Percentiles rank a stretch among this genome's conserved stretches.
These are phyloP conservation scores for Mortierella sp. DNA, from an alignment of 371 early-diverging fungal genomes.

Conservation along the genomic window DNA sequence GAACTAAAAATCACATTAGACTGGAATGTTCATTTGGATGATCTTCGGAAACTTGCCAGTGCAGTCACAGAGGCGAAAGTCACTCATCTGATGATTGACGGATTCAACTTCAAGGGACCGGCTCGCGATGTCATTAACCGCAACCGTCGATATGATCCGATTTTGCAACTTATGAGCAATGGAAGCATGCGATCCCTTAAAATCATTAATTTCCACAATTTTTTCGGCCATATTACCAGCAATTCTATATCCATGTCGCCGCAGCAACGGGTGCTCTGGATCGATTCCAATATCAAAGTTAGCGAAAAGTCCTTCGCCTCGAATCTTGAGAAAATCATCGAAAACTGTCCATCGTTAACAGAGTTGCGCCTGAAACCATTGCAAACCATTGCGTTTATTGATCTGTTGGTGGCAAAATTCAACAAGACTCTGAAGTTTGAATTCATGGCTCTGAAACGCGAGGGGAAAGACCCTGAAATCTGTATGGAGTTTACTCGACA, in stretches of 20 bases:
- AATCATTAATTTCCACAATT: background rate
- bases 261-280: background rate
- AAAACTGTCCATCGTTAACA: background rate
- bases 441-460: background rate
- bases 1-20: constrained; percentile 2
- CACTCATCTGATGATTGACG: constrained; percentile 7
- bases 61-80: constrained; percentile 1
- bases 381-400: background rate
- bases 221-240: background rate
- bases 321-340: background rate
- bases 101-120: constrained; percentile 6
- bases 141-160: constrained; percentile 14
- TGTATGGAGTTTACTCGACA: background rate
- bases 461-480: background rate
- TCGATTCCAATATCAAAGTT: background rate
- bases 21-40: constrained; percentile 18
- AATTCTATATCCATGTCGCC: background rate
- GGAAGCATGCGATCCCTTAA: constrained; percentile 2
- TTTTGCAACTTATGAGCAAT: constrained; percentile 9
- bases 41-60: constrained; percentile 1
- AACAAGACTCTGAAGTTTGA: background rate
- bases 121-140: constrained; percentile 8
- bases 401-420: background rate
- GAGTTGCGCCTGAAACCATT: background rate
- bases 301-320: background rate